Conservation (phyloP, 306 rosid genomes). For the Vigna reflexopilosa region DNA sequence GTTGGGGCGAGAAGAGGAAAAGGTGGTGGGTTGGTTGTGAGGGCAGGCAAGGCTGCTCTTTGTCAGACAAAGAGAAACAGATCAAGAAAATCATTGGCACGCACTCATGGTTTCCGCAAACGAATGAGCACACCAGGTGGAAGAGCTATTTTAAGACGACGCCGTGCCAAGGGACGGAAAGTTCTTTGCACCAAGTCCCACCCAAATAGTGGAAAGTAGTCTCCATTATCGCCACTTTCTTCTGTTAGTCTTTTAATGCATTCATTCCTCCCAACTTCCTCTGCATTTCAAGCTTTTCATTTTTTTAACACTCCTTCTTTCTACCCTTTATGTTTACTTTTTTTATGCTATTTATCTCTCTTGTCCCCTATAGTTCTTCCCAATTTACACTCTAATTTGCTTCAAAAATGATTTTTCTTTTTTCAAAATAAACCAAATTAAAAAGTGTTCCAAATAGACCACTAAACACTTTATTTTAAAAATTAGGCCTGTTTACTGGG, state of each 20-base stretch:
- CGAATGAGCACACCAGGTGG: constrained; percentile 92
- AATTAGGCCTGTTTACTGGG: too few species aligned
- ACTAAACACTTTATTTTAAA: too few species aligned
- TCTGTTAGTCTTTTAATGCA: constrained; percentile 17
- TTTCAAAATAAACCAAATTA: too few species aligned
- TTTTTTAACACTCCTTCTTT: constrained; percentile 16
- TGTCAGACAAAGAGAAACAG: constrained; percentile 89
- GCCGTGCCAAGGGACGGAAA: constrained; percentile 94
- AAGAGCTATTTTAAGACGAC: constrained; percentile 77
- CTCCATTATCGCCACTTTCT: not conserved
- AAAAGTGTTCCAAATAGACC: too few species aligned
- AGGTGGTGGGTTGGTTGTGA: constrained; percentile 69
- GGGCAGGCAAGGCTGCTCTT: constrained; percentile 83
- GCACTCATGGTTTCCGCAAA: constrained; percentile 87
- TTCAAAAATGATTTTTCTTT: not conserved
- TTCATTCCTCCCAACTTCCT: constrained; percentile 27
- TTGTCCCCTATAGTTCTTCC: constrained; percentile 28
- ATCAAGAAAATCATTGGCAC: constrained; percentile 85
- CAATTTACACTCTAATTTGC: constrained; percentile 14
- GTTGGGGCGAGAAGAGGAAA: constrained; percentile 58
- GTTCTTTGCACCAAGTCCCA: constrained; percentile 86
- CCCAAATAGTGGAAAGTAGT: constrained; percentile 72
- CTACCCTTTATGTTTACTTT: constrained; percentile 34
- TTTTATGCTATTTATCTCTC: not conserved
- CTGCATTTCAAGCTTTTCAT: constrained; percentile 32